phyloP scores from a whole-genome alignment of 805 yeast species.

The Cyberlindnera sargentensis region DNA sequence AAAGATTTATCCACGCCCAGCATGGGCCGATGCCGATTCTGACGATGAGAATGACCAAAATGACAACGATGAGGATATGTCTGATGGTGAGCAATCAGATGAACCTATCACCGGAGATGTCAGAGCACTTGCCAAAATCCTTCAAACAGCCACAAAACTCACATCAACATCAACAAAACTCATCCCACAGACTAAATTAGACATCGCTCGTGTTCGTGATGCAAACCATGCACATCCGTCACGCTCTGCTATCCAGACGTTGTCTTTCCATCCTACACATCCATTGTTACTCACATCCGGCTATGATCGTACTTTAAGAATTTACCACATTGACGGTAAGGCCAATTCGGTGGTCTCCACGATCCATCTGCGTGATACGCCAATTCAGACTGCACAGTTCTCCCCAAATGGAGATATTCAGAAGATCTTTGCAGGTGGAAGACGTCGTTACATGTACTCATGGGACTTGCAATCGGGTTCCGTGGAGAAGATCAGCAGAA shows the following conservation, averaged over 20 bases:
- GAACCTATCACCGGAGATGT: constrained; percentile 33
- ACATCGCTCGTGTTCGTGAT: constrained; percentile 79
- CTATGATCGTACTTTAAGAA: constrained; percentile 78
- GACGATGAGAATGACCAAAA: constrained; percentile 22
- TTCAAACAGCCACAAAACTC: constrained; percentile 33
- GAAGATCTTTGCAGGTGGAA: constrained; percentile 76
- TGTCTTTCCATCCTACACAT: constrained; percentile 78
- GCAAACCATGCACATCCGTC: constrained; percentile 70
- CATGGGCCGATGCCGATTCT: constrained; percentile 52
- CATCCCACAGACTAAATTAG: constrained; percentile 62
- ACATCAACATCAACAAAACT: constrained; percentile 39
- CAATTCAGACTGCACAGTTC: constrained; percentile 72
- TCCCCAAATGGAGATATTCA: constrained; percentile 40
- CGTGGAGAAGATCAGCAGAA: constrained; percentile 77
- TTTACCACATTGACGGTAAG: constrained; percentile 89
- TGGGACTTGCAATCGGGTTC: constrained; percentile 78
- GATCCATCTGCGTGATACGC: constrained; percentile 68
- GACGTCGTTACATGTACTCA: constrained; percentile 85
- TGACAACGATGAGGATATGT: constrained; percentile 22
- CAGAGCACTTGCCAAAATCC: constrained; percentile 32
- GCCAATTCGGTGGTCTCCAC: constrained; percentile 75
- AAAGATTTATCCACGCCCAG: constrained; percentile 74
- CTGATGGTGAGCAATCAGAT: constrained; percentile 22
- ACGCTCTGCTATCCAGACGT: constrained; percentile 74
- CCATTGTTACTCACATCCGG: constrained; percentile 89